These are phyloP conservation scores for Byssochlamys sp. DNA, from an alignment of 2,329 filamentous ascomycete genomes.

Conservation along the genomic window DNA sequence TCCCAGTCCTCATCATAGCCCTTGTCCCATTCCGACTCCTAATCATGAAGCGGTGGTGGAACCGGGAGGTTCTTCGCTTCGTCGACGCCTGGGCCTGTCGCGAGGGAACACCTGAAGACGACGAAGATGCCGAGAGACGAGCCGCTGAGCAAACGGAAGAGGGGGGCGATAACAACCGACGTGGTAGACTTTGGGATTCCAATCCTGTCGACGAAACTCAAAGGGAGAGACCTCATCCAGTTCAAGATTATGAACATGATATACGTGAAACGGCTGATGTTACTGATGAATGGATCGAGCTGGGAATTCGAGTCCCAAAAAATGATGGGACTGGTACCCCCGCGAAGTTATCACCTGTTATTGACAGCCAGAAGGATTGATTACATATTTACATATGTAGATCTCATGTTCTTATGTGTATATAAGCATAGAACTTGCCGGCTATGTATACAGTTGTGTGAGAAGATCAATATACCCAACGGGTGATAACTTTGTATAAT, in stretches of 20 bases:
- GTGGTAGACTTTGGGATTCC: background rate
- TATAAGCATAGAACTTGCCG: background rate
- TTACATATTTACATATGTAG: background rate
- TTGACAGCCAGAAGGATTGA: background rate
- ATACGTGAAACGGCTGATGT: background rate
- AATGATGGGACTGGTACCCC: background rate
- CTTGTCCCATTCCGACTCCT: conserved; percentile 54
- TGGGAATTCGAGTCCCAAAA: background rate
- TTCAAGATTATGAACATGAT: background rate
- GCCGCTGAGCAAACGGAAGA: conserved; percentile 2
- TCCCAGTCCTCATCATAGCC: conserved; percentile 54
- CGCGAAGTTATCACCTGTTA: background rate
- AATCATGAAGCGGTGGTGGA: conserved; percentile 53
- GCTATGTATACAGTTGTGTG: too few relatives aligned
- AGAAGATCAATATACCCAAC: background rate
- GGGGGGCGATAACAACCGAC: background rate
- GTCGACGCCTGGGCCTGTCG: conserved; percentile 44
- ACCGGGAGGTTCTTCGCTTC: conserved; percentile 46
- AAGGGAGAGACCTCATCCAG: background rate
- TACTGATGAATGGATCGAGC: background rate
- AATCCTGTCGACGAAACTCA: background rate
- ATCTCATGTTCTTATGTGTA: background rate
- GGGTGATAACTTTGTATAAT: background rate
- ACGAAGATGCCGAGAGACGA: conserved; percentile 19
- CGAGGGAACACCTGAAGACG: conserved; percentile 46